Evolutionary conservation across 2,329 filamentous ascomycete genomes (phyloP).

Genomic region (Aphanocladium album): DNA sequence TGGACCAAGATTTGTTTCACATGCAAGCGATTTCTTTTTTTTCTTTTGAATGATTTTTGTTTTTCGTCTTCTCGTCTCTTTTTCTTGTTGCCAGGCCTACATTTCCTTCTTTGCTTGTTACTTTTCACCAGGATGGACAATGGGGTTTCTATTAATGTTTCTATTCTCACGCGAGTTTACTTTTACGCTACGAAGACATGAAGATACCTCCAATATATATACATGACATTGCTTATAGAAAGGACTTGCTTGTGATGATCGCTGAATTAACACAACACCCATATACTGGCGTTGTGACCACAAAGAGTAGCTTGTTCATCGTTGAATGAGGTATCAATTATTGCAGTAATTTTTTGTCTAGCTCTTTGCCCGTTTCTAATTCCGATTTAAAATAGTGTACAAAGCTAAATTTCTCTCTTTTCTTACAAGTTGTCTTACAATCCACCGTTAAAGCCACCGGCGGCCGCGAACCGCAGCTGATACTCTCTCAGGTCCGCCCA

Average conservation of each 20-base stretch:
- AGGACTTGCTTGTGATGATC: not conserved
- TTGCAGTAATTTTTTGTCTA: not conserved
- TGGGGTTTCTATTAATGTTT: not conserved
- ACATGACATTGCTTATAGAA: not conserved
- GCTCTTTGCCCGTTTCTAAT: not conserved
- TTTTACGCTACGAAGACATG: constrained; percentile 6
- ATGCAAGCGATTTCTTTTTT: not conserved
- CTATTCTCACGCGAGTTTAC: not conserved
- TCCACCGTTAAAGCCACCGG: not conserved
- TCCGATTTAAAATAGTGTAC: not conserved
- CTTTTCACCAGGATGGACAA: not conserved
- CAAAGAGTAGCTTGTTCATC: too few species aligned
- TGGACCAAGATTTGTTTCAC: not conserved
- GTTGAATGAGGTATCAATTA: not conserved
- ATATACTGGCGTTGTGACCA: too few species aligned
- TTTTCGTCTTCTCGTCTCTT: not conserved
- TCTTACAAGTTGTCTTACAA: constrained; percentile 2
- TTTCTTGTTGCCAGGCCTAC: not conserved
- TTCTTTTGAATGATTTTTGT: not conserved
- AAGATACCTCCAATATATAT: constrained; percentile 4
- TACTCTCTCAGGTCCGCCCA: constrained; percentile 79
- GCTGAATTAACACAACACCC: too few species aligned
- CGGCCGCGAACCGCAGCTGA: constrained; percentile 60
- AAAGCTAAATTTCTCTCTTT: not conserved
- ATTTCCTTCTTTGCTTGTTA: not conserved